Evolutionary conservation across 73 alveolate species (phyloP).

Genomic region (Strombidium stylifer): DNA sequence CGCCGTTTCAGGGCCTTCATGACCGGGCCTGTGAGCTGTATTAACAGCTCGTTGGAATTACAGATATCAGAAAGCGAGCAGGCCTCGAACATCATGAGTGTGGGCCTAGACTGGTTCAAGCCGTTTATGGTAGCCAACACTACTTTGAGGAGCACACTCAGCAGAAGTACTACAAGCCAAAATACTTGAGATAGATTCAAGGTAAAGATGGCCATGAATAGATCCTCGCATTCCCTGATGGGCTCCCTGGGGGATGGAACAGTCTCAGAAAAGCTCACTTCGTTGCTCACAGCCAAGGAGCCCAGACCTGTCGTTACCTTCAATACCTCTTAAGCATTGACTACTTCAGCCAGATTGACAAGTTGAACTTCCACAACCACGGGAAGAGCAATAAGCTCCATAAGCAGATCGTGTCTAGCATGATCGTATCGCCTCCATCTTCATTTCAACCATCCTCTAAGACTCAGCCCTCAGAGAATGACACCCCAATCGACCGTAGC

Average conservation of each 20-base stretch:
- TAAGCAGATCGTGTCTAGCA: too few relatives aligned
- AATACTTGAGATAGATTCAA: slow-evolving; percentile 4
- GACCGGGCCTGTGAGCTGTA: slow-evolving; percentile 59
- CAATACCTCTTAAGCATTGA: slow-evolving; percentile 26
- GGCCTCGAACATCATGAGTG: too few relatives aligned
- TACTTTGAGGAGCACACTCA: slow-evolving; percentile 4
- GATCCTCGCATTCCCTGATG: slow-evolving; percentile 25
- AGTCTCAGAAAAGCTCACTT: slow-evolving; percentile 26
- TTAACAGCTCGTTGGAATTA: slow-evolving; percentile 37
- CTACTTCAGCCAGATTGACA: too few relatives aligned
- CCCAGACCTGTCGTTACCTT: slow-evolving; percentile 40
- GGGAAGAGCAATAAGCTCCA: too few relatives aligned
- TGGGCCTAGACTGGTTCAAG: not conserved
- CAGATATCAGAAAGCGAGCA: slow-evolving; percentile 6
- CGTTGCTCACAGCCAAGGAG: slow-evolving; percentile 40
- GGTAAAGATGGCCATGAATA: not conserved
- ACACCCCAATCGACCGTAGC: too few relatives aligned
- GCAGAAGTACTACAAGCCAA: slow-evolving; percentile 34
- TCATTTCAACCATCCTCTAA: too few relatives aligned
- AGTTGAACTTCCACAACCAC: too few relatives aligned
- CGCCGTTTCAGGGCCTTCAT: slow-evolving; percentile 32
- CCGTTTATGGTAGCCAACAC: slow-evolving; percentile 40
- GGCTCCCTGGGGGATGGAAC: slow-evolving; percentile 42
- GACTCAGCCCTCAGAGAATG: too few relatives aligned
- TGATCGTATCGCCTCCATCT: too few relatives aligned